Percentiles rank a stretch among this genome's conserved stretches.
phyloP scores from a whole-genome alignment of 805 yeast species.

The Candida quercuum region DNA sequence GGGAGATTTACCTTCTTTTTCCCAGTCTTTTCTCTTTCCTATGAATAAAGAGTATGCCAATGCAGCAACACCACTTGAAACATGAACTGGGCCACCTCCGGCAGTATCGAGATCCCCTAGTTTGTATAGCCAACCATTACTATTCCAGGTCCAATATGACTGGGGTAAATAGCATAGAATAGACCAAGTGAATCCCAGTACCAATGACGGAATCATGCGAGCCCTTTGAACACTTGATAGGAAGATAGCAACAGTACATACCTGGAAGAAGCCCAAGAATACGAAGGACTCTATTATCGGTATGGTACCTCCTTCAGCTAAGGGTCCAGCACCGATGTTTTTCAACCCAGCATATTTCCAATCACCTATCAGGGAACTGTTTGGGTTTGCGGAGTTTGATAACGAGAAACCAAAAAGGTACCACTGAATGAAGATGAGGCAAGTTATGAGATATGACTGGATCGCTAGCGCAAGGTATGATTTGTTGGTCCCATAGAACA shows the following conservation, averaged over 20 bases:
- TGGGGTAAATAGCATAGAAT: constrained; percentile 90
- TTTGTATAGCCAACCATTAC: constrained; percentile 86
- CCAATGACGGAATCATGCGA: constrained; percentile 73
- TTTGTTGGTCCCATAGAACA: constrained; percentile 86
- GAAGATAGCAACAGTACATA: constrained; percentile 84
- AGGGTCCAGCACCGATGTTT: constrained; percentile 66
- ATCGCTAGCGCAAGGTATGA: constrained; percentile 77
- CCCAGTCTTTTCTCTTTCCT: constrained; percentile 65
- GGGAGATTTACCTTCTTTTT: constrained; percentile 41
- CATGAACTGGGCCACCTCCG: constrained; percentile 99
- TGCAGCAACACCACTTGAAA: constrained; percentile 87
- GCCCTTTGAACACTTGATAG: constrained; percentile 93
- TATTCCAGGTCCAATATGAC: constrained; percentile 92
- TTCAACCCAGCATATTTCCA: constrained; percentile 74
- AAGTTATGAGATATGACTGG: constrained; percentile 66
- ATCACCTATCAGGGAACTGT: constrained; percentile 73
- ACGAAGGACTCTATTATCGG: constrained; percentile 56
- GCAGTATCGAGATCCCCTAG: constrained; percentile 95
- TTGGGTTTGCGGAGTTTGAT: constrained; percentile 70
- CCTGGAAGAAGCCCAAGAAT: constrained; percentile 84
- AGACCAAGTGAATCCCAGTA: constrained; percentile 79
- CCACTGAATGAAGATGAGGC: constrained; percentile 82
- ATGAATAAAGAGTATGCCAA: constrained; percentile 72
- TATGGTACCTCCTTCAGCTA: constrained; percentile 54
- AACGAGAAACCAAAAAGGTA: constrained; percentile 94